Percentiles rank a stretch among this genome's conserved stretches.
phyloP scores from a whole-genome alignment of 2,329 filamentous ascomycete genomes.

The Neopestalotiopsis sp. region DNA sequence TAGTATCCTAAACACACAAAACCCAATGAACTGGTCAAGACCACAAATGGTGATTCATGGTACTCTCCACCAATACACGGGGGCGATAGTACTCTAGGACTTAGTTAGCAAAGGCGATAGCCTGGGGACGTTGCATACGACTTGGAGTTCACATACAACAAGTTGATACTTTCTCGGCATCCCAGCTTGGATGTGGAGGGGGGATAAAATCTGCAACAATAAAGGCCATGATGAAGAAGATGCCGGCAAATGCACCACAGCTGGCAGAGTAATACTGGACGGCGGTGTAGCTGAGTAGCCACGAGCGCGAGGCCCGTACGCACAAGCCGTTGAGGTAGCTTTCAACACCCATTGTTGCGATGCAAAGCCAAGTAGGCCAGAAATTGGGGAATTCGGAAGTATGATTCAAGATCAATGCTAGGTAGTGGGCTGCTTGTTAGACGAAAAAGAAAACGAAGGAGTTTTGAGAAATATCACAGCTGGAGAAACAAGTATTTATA shows the following conservation, averaged over 20 bases:
- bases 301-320: slow-evolving; percentile 1
- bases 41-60: neutral
- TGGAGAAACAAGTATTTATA: neutral
- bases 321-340: slow-evolving; percentile 6
- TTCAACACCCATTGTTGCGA: slow-evolving; percentile 1
- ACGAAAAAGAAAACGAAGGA: neutral
- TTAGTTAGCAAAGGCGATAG: neutral
- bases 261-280: slow-evolving; percentile 13
- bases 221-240: slow-evolving; percentile 14
- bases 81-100: neutral
- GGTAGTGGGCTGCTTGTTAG: neutral
- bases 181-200: slow-evolving; percentile 9
- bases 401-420: neutral
- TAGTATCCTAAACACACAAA: neutral
- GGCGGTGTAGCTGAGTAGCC: slow-evolving; percentile 16
- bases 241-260: slow-evolving; percentile 6
- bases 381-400: neutral
- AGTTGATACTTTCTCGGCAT: slow-evolving; percentile 7
- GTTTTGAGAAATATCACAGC: neutral
- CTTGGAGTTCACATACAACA: slow-evolving; percentile 10
- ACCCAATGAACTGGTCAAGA: neutral
- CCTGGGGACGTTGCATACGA: neutral
- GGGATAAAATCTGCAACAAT: slow-evolving; percentile 12
- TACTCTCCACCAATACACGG: neutral
- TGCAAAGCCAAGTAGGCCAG: neutral